Evolutionary conservation across 257 asterid species (phyloP), one percentile per base, ranked within the genome.

Genomic region (Solanum chilense): DNA sequence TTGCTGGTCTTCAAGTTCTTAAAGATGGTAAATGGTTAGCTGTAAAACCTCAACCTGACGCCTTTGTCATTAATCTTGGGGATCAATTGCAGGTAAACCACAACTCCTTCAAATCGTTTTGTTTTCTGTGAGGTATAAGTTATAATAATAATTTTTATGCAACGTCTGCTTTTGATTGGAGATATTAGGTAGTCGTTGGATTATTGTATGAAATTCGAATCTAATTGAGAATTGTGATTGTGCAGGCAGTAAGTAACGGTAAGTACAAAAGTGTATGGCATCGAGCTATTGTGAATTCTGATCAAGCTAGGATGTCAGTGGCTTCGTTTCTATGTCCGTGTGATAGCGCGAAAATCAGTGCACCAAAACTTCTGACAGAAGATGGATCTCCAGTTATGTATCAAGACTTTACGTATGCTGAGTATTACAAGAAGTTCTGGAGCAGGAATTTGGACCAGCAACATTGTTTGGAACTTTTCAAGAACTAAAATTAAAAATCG

Each of bases 261-360:
- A 90, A 89, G 82, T 96, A 96, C 89, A 95, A 88, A 74, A 96
- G 99, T 8, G 95, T 96, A 47, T 94, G 99, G 98, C 99, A 96
- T 80, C 91, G 99, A 49, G 99, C 98, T 5, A 86, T 94, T 3
- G 99, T 96, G 23, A 96, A 96, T 86, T 89, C 95, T 0, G 92
- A 94, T 41, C 89, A 84, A n/a, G 76, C 95, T 39, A 90, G 99
- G 45, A 88, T 96, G 66, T 96, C 99, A 0, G 90, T 96, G 45
- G 98, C 98, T 82, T 96, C 99, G 4, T 95, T 96, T 90, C 96
- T 96, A 37, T 95, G 98, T 87, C 99, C 99, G 2, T 91, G 95
- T 12, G 91, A 96, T 71, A 85, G 85, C 0, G 94, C 99, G 4
- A 42, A 89, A 29, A 92, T 96, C 6, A 94, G 96, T 12, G 95